Evolutionary conservation across 768 basidiomycete genomes (phyloP).

Genomic region (Tulasnella sp.): DNA sequence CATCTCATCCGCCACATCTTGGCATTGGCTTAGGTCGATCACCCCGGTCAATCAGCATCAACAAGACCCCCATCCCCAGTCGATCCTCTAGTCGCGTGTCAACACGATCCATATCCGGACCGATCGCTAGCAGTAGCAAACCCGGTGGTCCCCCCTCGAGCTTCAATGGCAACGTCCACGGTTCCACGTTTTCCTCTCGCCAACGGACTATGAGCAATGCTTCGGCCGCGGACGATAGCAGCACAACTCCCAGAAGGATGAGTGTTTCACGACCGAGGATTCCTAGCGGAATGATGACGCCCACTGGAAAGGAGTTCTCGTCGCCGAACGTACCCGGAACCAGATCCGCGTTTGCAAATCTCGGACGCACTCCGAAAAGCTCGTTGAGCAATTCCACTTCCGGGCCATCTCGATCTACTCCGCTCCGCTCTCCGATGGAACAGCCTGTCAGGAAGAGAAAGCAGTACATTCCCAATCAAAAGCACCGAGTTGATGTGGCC

Average conservation of each 20-base stretch:
- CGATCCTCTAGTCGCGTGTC: constrained; percentile 52
- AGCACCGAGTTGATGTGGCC: constrained; percentile 86
- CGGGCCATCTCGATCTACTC: background rate
- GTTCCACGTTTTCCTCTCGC: constrained; percentile 76
- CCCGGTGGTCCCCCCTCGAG: background rate
- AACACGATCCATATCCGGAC: constrained; percentile 65
- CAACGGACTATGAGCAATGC: constrained; percentile 67
- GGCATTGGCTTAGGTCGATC: background rate
- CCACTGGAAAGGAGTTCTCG: background rate
- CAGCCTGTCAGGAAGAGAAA: constrained; percentile 44
- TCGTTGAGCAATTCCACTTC: constrained; percentile 7
- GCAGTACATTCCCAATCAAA: constrained; percentile 81
- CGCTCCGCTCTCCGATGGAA: background rate
- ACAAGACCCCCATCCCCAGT: constrained; percentile 33
- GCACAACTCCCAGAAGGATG: constrained; percentile 32
- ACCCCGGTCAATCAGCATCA: background rate
- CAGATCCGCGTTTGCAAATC: background rate
- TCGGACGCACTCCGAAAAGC: constrained; percentile 12
- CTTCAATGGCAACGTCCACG: constrained; percentile 44
- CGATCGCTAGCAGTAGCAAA: constrained; percentile 36
- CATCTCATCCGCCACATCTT: background rate
- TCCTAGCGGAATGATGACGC: constrained; percentile 3
- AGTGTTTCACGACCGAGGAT: constrained; percentile 11
- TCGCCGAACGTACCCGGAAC: background rate
- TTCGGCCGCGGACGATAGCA: constrained; percentile 38